phyloP scores from a whole-genome alignment of 2,329 filamentous ascomycete species.

The Aspergillus versicolor region DNA sequence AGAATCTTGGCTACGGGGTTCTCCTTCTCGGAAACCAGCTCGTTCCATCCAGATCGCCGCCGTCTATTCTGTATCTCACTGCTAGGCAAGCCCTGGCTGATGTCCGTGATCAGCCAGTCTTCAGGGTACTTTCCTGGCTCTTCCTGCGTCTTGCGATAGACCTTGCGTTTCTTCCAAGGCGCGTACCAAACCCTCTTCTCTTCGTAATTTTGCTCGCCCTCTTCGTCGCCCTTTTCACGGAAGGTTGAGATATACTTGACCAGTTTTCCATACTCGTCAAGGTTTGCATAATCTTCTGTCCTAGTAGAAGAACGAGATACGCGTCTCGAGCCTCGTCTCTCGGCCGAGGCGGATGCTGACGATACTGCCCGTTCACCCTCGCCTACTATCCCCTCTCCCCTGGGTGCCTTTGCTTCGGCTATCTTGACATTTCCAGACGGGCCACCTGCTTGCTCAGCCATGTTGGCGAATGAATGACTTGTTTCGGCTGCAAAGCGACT shows the following conservation, averaged over 20 bases:
- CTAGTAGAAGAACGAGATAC: constrained; percentile 37
- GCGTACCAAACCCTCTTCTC: constrained; percentile 60
- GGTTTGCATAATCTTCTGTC: constrained; percentile 27
- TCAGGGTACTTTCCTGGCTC: constrained; percentile 52
- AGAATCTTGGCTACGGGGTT: constrained; percentile 73
- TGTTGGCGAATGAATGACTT: constrained; percentile 13
- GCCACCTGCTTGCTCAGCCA: constrained; percentile 21
- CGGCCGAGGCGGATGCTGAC: constrained; percentile 21
- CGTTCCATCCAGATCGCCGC: constrained; percentile 68
- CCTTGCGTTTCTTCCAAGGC: constrained; percentile 51
- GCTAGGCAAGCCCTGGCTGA: constrained; percentile 61
- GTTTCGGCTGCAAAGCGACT: constrained; percentile 2
- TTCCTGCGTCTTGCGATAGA: constrained; percentile 26
- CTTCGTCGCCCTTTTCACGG: constrained; percentile 52
- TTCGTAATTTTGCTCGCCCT: constrained; percentile 42
- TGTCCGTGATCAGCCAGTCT: constrained; percentile 69
- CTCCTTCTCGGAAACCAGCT: constrained; percentile 74
- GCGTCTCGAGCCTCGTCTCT: constrained; percentile 25
- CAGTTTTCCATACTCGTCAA: constrained; percentile 66
- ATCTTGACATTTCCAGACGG: constrained; percentile 18
- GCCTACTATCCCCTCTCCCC: background rate
- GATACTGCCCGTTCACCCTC: constrained; percentile 1
- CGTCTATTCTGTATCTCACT: constrained; percentile 61
- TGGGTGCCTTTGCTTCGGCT: constrained; percentile 3
- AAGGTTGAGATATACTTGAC: constrained; percentile 68